Conservation (phyloP, 768 basidiomycete genomes). For the Tremella mesenterica region DNA sequence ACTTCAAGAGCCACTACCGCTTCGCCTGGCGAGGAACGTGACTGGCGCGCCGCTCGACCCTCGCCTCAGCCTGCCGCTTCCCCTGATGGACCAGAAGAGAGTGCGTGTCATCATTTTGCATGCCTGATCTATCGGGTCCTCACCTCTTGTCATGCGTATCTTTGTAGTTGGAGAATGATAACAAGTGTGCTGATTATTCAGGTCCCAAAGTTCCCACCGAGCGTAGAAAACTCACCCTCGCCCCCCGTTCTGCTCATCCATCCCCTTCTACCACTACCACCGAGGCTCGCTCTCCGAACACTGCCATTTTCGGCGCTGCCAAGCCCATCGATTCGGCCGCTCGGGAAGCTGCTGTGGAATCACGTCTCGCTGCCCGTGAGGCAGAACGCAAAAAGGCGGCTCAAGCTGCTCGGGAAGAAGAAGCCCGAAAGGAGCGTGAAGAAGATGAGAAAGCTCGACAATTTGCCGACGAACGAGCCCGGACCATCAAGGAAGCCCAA, state of each 20-base stretch:
- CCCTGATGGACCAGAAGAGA: neutral
- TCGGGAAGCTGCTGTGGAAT: conserved; percentile 51
- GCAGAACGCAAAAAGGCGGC: conserved; percentile 31
- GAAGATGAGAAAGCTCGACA: conserved; percentile 21
- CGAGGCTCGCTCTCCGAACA: conserved; percentile 47
- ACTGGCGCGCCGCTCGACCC: conserved; percentile 35
- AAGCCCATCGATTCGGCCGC: conserved; percentile 76
- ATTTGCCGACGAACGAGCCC: conserved; percentile 39
- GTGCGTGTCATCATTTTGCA: neutral
- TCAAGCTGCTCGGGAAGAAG: conserved; percentile 26
- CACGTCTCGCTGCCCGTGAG: conserved; percentile 32
- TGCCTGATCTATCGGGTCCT: no score
- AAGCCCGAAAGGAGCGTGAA: conserved; percentile 24
- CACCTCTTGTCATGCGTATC: no score
- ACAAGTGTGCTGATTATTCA: conserved; percentile 56
- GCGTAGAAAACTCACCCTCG: conserved; percentile 72
- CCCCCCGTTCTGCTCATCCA: conserved; percentile 58
- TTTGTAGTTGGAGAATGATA: no score
- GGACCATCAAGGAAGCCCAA: conserved; percentile 55
- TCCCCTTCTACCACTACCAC: conserved; percentile 56
- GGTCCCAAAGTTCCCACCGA: conserved; percentile 55
- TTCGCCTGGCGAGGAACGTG: conserved; percentile 31
- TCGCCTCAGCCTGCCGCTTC: no score
- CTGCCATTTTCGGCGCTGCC: conserved; percentile 83
- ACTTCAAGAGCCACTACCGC: conserved; percentile 13